phyloP scores from a whole-genome alignment of 202 grass and related monocot species.

The Carex arenaria region DNA sequence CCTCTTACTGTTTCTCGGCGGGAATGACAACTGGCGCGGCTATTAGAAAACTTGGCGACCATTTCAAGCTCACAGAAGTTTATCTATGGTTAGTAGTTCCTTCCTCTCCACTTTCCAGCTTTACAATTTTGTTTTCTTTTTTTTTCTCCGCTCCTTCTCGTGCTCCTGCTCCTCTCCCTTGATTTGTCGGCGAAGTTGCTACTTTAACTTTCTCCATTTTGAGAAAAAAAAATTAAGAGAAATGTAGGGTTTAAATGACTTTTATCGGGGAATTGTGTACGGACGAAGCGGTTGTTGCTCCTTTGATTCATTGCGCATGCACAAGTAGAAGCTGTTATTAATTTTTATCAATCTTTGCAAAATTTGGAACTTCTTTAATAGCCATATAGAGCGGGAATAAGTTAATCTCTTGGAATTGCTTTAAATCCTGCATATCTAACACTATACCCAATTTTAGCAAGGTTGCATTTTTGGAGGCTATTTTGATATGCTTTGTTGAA shows the following conservation, averaged over 20 bases:
- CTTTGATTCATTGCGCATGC: not conserved
- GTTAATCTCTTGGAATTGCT: not conserved
- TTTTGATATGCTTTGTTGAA: constrained; percentile 16
- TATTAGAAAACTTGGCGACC: constrained; percentile 40
- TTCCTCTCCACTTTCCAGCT: not conserved
- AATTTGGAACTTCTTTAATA: not conserved
- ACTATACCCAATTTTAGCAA: constrained; percentile 7
- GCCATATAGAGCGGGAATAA: not conserved
- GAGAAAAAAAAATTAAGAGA: not conserved
- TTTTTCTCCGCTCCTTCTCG: not conserved
- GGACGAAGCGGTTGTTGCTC: not conserved
- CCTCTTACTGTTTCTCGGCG: constrained; percentile 9
- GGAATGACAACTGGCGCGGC: constrained; percentile 17
- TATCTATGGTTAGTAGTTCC: constrained; percentile 40
- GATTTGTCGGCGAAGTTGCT: not conserved
- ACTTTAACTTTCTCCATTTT: not conserved
- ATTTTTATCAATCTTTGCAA: not conserved
- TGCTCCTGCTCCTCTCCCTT: not conserved
- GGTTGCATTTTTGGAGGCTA: not conserved
- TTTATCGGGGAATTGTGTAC: not conserved
- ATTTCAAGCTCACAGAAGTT: constrained; percentile 59
- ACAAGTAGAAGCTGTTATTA: not conserved
- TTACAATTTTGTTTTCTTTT: not conserved
- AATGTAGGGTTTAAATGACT: not conserved
- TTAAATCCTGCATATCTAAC: not conserved